Evolutionary conservation across 2,329 filamentous ascomycete species (phyloP), one percentile per base, ranked within the genome.

Genomic region (Talaromyces piceae): DNA sequence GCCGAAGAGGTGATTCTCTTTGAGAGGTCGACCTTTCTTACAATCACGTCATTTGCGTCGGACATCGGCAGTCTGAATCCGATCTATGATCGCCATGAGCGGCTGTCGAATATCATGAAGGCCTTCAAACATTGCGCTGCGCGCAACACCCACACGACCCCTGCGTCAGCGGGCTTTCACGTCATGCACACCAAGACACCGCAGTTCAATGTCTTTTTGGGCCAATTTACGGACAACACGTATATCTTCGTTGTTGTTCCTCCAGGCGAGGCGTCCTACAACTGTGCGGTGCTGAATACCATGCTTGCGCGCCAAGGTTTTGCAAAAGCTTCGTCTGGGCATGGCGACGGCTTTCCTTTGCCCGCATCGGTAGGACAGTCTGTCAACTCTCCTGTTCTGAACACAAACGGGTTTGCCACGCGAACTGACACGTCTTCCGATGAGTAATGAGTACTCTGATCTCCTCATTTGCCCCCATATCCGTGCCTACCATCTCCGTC

Each of bases 81-180:
- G 1, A 94, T 88, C 56, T 86, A 86, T 47, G 93, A 98, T 70
- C 87, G 93, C 2, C 90, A 95, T 61, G 93, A 98, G 76, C 86
- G 87, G 59, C 87, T 98, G 64, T 93, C 87, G 56, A 97, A 95
- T 68, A 96, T 98, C 64, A 87, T 98, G 72, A 98, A 98, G 74
- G 91, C 91, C 53, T 96, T 97, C 76, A 98, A 97, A 75, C 91
- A 97, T 73, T 82, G 70, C 52, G 68, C 69, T n/a, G 71, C 70
- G 33, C 61, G 68, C 25, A 74, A 72, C 54, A 74, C 71, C 16
- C 69, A 70, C 52, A 72, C 70, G 7, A 74, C 65, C 3, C 70
- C 68, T 3, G 67, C 63, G 11, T 69, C 66, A 1, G 71, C 68
- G 27, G 69, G 68, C 23, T 73, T 76, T 53, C 56, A 72, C 25